Evolutionary conservation across 345 rosid genomes (phyloP), one percentile per base, ranked within the genome.

Genomic region (Durio zibethinus): DNA sequence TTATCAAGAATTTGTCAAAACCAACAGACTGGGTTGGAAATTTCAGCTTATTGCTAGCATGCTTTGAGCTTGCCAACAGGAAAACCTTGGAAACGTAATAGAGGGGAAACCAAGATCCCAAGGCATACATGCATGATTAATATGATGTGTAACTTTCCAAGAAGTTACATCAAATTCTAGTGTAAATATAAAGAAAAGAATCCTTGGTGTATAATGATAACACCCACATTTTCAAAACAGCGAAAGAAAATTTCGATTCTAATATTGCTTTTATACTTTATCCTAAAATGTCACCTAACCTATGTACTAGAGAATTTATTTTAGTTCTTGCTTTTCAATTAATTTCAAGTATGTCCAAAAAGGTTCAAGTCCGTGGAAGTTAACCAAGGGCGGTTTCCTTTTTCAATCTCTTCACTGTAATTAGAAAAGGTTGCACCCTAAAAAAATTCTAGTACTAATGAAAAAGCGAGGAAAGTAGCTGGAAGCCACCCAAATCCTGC

Each of bases 401-500:
- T n/a, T n/a, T n/a, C n/a, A n/a, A n/a, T n/a, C n/a, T n/a, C n/a
- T n/a, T n/a, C n/a, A n/a, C n/a, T 61, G 38, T 5, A 61, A 29
- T 5, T 18, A 14, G 38, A 61, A 61, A 61, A 42, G 35, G 16
- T 0, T 0, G 33, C 21, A 3, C 1, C 56, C 60, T 8, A n/a
- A n/a, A n/a, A 7, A 54, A 54, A 8, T 7, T 20, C 10, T 53
- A 25, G 11, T 53, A 20, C 6, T 7, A 38, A 74, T n/a, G 33
- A 14, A 29, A 42, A 54, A 18, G 9, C 27, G 36, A n/a, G 72
- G 45, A 64, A 50, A 73, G 66, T 20, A 73, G 85, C 80, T 76
- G 82, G 83, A 54, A 40, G 12, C 79, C 86, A 80, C 62, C 1
- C 57, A 40, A 42, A 18, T 76, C 65, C 67, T 40, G 73, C 78